Conservation (phyloP, 805 yeast genomes). For the Isabelozyma rhagii region DNA sequence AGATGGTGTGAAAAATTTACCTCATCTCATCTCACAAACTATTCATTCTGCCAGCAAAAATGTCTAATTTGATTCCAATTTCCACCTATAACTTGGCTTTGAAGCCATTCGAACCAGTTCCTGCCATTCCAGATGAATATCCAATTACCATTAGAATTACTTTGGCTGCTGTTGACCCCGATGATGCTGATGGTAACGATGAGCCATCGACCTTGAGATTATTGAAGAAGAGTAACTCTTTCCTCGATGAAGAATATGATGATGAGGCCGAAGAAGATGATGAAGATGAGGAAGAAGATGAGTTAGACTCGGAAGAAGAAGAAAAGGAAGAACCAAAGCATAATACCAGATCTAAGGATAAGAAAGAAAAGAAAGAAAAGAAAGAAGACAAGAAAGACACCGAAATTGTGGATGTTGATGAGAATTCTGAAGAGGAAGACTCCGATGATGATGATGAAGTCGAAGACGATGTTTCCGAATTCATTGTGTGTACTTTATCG, state of each 20-base stretch:
- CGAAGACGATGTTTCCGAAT: conserved; percentile 79
- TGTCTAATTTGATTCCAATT: conserved; percentile 78
- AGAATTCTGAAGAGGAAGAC: conserved; percentile 50
- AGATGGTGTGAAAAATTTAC: conserved; percentile 2
- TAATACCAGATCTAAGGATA: conserved; percentile 19
- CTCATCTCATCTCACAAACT: conserved; percentile 7
- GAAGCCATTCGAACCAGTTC: conserved; percentile 82
- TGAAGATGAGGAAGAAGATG: conserved; percentile 44
- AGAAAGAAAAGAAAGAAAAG: conserved; percentile 14
- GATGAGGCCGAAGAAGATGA: conserved; percentile 43
- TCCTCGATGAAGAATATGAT: conserved; percentile 41
- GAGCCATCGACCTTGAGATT: conserved; percentile 89
- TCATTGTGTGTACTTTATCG: conserved; percentile 82
- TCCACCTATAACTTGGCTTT: conserved; percentile 84
- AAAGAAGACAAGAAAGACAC: conserved; percentile 21
- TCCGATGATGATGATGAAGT: conserved; percentile 58
- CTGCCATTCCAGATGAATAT: conserved; percentile 80
- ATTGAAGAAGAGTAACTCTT: conserved; percentile 60
- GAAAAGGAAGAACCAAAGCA: conserved; percentile 13
- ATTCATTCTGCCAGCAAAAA: conserved; percentile 17
- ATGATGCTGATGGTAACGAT: conserved; percentile 72
- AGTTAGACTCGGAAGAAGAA: conserved; percentile 33
- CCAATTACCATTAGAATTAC: conserved; percentile 91
- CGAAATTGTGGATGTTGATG: conserved; percentile 46
- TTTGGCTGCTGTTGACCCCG: conserved; percentile 94